A percentile compares a stretch with the other conserved stretches of the same genome.
phyloP scores from a whole-genome alignment of 2,329 filamentous ascomycete genomes.

The Talaromyces islandicus region DNA sequence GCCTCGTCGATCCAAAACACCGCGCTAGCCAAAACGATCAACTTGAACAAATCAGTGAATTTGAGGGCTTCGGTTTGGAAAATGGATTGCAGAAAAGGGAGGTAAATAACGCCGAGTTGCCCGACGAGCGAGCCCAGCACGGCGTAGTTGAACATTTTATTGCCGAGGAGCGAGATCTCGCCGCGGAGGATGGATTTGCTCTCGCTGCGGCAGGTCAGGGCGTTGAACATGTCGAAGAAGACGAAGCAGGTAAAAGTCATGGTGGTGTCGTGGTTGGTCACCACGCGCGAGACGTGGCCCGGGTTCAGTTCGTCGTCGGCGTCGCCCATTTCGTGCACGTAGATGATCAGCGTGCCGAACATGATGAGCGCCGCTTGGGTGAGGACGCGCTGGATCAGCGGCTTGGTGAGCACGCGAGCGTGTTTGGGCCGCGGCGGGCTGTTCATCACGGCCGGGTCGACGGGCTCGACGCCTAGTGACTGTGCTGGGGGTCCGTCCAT shows the following conservation, averaged over 20 bases:
- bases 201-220: constrained; percentile 84
- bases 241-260: constrained; percentile 99
- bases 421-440: constrained; percentile 80
- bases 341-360: constrained; percentile 83
- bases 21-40: constrained; percentile 72
- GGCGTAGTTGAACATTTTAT: constrained; percentile 94
- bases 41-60: constrained; percentile 64
- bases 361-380: constrained; percentile 87
- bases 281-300: constrained; percentile 48
- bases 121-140: constrained; percentile 78
- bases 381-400: constrained; percentile 75
- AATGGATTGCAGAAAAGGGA: constrained; percentile 85
- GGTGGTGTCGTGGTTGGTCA: constrained; percentile 91
- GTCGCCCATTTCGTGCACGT: constrained; percentile 86
- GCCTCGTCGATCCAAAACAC: constrained; percentile 95
- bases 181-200: constrained; percentile 82
- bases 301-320: constrained; percentile 40
- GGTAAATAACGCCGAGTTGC: constrained; percentile 87
- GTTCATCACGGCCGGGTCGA: constrained; percentile 90
- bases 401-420: constrained; percentile 83
- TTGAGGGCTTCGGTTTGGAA: constrained; percentile 91
- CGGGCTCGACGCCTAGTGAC: constrained; percentile 89
- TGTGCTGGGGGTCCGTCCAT: constrained; percentile 99
- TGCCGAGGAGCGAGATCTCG: constrained; percentile 75
- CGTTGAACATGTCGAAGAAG: constrained; percentile 99